Evolutionary conservation across 768 basidiomycete species (phyloP).

Genomic region (Baorangia bicolor): DNA sequence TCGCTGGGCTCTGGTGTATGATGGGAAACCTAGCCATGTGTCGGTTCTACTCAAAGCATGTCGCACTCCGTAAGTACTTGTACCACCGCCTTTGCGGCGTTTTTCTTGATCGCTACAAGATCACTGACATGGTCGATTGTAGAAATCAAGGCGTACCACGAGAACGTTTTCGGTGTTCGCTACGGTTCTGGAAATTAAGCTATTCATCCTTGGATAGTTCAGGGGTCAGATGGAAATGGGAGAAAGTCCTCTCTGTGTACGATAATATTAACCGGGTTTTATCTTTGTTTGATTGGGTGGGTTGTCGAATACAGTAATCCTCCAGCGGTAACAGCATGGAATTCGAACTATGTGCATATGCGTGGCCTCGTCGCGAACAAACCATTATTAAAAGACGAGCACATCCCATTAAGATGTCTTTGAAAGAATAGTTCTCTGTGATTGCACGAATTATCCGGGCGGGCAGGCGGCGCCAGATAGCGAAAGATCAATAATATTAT

Average conservation of each 20-base stretch:
- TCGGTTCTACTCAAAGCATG: constrained; percentile 65
- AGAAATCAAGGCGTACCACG: constrained; percentile 73
- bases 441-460: no score
- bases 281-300: background rate
- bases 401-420: background rate
- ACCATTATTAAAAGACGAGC: background rate
- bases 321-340: background rate
- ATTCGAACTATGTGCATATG: background rate
- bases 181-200: constrained; percentile 4
- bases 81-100: background rate
- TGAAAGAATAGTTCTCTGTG: background rate
- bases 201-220: background rate
- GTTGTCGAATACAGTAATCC: background rate
- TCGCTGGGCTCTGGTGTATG: constrained; percentile 50
- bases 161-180: constrained; percentile 38
- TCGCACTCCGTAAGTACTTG: constrained; percentile 57
- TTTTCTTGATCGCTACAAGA: background rate
- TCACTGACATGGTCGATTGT: constrained; percentile 1
- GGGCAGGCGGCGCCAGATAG: no score
- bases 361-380: background rate
- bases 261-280: background rate
- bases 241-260: background rate
- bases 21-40: constrained; percentile 62
- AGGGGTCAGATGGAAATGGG: background rate
- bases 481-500: no score